These are phyloP conservation scores for Arthrinium puccinioides DNA, from an alignment of 2,329 filamentous ascomycete genomes.

Conservation along the genomic window DNA sequence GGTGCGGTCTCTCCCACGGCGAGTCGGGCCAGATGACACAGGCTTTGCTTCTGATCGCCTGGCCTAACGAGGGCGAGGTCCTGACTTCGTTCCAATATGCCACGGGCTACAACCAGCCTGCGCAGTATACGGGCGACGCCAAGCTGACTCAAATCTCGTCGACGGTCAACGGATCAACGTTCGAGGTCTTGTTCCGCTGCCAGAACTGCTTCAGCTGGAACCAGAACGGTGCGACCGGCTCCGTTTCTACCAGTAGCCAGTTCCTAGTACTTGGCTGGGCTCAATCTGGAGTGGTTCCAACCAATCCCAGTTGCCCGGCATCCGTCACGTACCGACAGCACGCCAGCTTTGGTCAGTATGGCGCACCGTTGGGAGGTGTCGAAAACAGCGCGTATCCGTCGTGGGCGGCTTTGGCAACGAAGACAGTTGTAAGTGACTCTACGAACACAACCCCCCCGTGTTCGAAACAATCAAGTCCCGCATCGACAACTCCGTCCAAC, in stretches of 20 bases:
- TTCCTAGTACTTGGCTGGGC: slow-evolving; percentile 48
- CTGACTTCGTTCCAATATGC: slow-evolving; percentile 52
- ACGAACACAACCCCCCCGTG: slow-evolving; percentile 44
- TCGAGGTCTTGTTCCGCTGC: slow-evolving; percentile 58
- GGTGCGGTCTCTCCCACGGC: slow-evolving; percentile 23
- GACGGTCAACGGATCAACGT: slow-evolving; percentile 49
- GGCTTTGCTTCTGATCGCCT: slow-evolving; percentile 40
- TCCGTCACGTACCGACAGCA: slow-evolving; percentile 44
- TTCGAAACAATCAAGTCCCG: slow-evolving; percentile 11
- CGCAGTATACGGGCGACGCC: slow-evolving; percentile 53
- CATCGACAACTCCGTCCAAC: too few relatives aligned
- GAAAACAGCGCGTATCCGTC: slow-evolving; percentile 29
- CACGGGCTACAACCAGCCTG: slow-evolving; percentile 52
- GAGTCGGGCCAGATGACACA: slow-evolving; percentile 26
- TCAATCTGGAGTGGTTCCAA: slow-evolving; percentile 34
- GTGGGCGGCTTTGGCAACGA: slow-evolving; percentile 37
- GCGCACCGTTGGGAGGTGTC: slow-evolving; percentile 24
- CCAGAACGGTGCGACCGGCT: slow-evolving; percentile 36
- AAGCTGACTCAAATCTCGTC: slow-evolving; percentile 55
- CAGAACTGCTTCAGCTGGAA: slow-evolving; percentile 49
- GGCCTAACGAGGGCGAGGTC: slow-evolving; percentile 45
- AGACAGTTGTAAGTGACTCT: slow-evolving; percentile 16
- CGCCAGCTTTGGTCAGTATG: slow-evolving; percentile 48
- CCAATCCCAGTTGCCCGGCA: slow-evolving; percentile 32
- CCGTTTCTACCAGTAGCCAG: slow-evolving; percentile 35